These are phyloP conservation scores for Phtheirospermum japonicum DNA, from an alignment of 257 asterid species.

Conservation along the genomic window DNA sequence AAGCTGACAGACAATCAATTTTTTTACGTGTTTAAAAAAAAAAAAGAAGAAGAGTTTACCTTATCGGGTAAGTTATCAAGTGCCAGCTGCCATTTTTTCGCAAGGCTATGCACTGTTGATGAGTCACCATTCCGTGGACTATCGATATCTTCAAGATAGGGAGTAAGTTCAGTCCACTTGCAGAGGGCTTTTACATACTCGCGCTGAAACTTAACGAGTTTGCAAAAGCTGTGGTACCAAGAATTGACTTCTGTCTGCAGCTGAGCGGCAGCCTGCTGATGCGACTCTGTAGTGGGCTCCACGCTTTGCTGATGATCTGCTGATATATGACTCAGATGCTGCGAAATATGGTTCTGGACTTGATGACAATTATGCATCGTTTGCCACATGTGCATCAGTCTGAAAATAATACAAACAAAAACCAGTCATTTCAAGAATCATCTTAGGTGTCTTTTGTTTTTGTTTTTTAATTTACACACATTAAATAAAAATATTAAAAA, in stretches of 20 bases:
- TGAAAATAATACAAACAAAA: conserved; percentile 32
- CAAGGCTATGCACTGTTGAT: conserved; percentile 34
- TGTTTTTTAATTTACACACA: too few relatives aligned
- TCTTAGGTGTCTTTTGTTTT: background rate
- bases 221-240: conserved; percentile 66
- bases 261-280: conserved; percentile 74
- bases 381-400: conserved; percentile 68
- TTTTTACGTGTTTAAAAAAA: background rate
- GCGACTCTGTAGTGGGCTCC: conserved; percentile 64
- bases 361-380: conserved; percentile 70
- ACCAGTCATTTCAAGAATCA: background rate
- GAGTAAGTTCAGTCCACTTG: conserved; percentile 56
- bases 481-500: too few relatives aligned
- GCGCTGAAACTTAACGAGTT: conserved; percentile 56
- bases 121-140: conserved; percentile 33
- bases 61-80: conserved; percentile 64
- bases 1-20: background rate
- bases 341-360: conserved; percentile 62
- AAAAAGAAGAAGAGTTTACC: conserved; percentile 34
- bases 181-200: conserved; percentile 58
- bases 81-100: conserved; percentile 55
- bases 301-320: conserved; percentile 41
- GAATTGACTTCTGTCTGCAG: conserved; percentile 67
- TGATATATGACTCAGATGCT: conserved; percentile 52
- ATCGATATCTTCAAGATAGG: conserved; percentile 35